Base-by-base conservation (phyloP, 352 stramenopile genomes). In the Pythium diclinum region DNA sequence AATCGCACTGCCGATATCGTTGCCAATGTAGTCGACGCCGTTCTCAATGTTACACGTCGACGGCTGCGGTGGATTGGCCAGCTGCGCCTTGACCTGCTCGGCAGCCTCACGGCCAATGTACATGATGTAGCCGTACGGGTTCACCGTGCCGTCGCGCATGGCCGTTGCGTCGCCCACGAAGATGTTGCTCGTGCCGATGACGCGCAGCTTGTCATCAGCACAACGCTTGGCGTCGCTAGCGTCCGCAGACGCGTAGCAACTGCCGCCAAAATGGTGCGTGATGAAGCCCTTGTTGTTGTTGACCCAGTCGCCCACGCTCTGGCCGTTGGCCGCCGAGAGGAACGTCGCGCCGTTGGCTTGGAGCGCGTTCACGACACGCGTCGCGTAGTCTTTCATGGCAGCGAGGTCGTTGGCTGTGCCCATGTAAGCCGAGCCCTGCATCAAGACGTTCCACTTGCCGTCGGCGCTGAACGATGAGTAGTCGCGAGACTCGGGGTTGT, bases 101-200 rank as follows among this genome's bases (percentile, higher is more conserved):
- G 63, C 82, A 23, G 74, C 76, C 40, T 90, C 78, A 6, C 72
- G 68, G 3, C 83, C 83, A 13, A 83, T 75, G 68, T 94, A 89
- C 81, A 87, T 92, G 81, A 83, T 63, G 87, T 91, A 25, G 82
- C 74, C 0, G 82, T 87, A 91, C 58, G 84, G 84, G 64, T 91
- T 93, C 23, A 89, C 78, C 0, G 82, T 91, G 9, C 85, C 85
- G 8, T 87, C 81, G 8, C 69, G 68, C 82, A 53, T 53, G 13
- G 14, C 14, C 36, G 36, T 28, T 4, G 65, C 82, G 48, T 93
- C 82, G 1, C 67, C 73, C 16, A 93, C 68, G 49, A 87, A 91
- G 23, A 91, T 69, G 70, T 93, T 91, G 60, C 51, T 77, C 5
- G 81, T 89, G 23, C 82, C 85, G 11, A 89, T 34, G n/a, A 93